Percentiles rank a stretch among this genome's conserved stretches.
Conservation (phyloP, 441 rosid genomes). For the Gossypium gossypioides region DNA sequence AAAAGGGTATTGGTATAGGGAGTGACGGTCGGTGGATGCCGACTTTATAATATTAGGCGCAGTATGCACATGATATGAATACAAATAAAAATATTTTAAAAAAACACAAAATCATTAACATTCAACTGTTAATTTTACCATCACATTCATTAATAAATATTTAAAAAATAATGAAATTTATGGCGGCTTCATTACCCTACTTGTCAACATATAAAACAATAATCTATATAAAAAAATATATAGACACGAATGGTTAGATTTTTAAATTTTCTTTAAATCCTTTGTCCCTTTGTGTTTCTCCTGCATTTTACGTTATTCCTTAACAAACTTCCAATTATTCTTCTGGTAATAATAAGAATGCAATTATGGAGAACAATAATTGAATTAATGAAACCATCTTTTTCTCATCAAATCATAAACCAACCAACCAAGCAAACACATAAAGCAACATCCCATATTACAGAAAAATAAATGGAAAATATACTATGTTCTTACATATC, state of each 20-base stretch:
- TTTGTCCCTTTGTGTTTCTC: not conserved
- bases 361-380: not conserved
- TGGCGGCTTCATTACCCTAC: too few relatives aligned
- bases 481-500: too few relatives aligned
- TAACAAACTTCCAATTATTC: not conserved
- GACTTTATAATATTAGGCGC: not conserved
- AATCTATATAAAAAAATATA: not conserved
- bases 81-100: too few relatives aligned
- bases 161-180: too few relatives aligned
- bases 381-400: not conserved
- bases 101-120: not conserved
- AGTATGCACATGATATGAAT: too few relatives aligned
- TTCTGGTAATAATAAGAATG: not conserved
- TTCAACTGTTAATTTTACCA: too few relatives aligned
- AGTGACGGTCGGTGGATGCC: constrained; percentile 9
- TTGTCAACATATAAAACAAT: too few relatives aligned
- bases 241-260: not conserved
- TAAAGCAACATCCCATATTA: not conserved
- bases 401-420: not conserved
- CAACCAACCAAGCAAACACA: not conserved
- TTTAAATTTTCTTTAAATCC: not conserved
- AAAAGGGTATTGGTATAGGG: not conserved
- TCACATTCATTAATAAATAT: too few relatives aligned
- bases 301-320: not conserved
- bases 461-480: not conserved